Evolutionary conservation across 2,329 filamentous ascomycete genomes (phyloP).

Genomic region (Colletotrichum zoysiae): DNA sequence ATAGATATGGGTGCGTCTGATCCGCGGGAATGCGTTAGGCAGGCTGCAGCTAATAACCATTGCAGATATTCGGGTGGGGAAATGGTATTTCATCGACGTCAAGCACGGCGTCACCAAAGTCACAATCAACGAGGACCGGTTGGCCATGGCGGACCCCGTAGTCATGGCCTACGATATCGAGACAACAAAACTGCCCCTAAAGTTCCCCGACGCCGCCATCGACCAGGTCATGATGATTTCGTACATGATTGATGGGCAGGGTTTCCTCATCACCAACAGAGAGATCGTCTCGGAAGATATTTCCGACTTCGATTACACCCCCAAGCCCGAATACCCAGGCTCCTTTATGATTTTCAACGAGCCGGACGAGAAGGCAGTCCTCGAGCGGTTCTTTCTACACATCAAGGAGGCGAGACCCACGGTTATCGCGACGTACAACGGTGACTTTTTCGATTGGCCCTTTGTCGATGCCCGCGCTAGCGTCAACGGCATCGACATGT

Average conservation of each 20-base stretch:
- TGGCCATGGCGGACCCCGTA: constrained; percentile 94
- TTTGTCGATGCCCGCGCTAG: constrained; percentile 95
- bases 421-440: constrained; percentile 99
- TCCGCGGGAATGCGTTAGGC: too few species aligned
- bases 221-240: constrained; percentile 99
- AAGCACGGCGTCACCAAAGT: constrained; percentile 92
- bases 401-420: constrained; percentile 95
- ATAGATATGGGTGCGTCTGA: constrained; percentile 82
- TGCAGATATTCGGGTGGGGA: constrained; percentile 91
- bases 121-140: constrained; percentile 85
- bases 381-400: constrained; percentile 95
- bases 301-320: constrained; percentile 97
- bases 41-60: constrained; percentile 47
- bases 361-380: constrained; percentile 85
- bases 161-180: constrained; percentile 99
- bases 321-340: constrained; percentile 94
- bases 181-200: constrained; percentile 93
- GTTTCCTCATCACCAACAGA: constrained; percentile 96
- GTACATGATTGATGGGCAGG: constrained; percentile 99
- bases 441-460: constrained; percentile 99
- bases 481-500: constrained; percentile 98
- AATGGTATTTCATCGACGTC: constrained; percentile 96
- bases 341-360: constrained; percentile 99
- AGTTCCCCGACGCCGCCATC: constrained; percentile 93
- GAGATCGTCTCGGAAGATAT: constrained; percentile 99